Evolutionary conservation across 345 rosid genomes (phyloP), one percentile per base, ranked within the genome.

Genomic region (Pugionium dolabratum): DNA sequence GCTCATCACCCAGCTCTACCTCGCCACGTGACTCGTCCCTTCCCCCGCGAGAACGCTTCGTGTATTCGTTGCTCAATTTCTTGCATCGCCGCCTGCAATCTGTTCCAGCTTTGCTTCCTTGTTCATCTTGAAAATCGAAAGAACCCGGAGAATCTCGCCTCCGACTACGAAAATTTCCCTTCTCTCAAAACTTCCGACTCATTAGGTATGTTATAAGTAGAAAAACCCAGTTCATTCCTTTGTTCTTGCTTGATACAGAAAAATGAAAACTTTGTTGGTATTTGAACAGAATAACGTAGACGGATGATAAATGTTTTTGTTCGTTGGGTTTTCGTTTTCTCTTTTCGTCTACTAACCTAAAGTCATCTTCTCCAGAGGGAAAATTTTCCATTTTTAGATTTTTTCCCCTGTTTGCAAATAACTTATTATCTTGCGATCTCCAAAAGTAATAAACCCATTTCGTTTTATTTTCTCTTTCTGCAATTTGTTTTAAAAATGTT

Each of bases 11-110:
- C 70, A 74, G 54, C 59, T 67, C 70, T 54, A 57, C 69, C 78
- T 69, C 74, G 71, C 4, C 10, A 66, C 78, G 75, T 69, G 75
- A 75, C 78, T 75, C 78, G 69, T 70, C 34, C 43, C 49, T 4
- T 29, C 52, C 6, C 18, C 53, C 47, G 61, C 18, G 27, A 34
- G 42, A 61, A 54, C 43, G 35, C 43, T 62, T 71, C 60, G 2
- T 54, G 48, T 51, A 54, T 29, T 62, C 67, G 5, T 43, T 33
- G 32, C 69, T 72, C 47, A 48, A 47, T 2, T 36, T 49, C 44
- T n/a, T 18, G 2, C 30, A 28, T 57, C 36, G 35, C 46, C 47
- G 11, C 54, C 29, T 42, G 3, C 11, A 49, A 57, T 51, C 49
- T 58, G 47, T 40, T 56, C 6, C 42, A 8, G 49, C 71, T 71